These are phyloP conservation scores for Malus sylvestris DNA, from an alignment of 306 rosid species.

Conservation along the genomic window DNA sequence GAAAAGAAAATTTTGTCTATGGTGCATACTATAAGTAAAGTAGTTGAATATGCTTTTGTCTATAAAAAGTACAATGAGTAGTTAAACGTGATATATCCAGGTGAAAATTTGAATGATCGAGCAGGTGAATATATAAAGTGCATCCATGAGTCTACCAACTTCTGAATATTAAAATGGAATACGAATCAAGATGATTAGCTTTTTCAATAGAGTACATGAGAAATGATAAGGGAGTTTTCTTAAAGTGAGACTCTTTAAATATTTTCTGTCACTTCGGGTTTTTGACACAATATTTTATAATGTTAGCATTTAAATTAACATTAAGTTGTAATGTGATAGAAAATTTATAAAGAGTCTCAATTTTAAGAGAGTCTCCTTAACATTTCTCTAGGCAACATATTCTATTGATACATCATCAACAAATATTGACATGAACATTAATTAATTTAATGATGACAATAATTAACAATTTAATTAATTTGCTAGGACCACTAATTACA, in stretches of 20 bases:
- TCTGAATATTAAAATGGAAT: too few relatives aligned
- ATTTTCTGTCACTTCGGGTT: too few relatives aligned
- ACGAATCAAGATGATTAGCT: neutral
- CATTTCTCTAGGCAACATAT: neutral
- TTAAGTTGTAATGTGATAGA: too few relatives aligned
- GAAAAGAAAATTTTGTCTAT: neutral
- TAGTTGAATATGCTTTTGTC: neutral
- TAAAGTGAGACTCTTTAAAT: too few relatives aligned
- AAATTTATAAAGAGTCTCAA: fast-evolving
- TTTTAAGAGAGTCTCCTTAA: too few relatives aligned
- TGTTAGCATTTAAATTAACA: too few relatives aligned
- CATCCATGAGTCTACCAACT: neutral
- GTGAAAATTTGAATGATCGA: neutral
- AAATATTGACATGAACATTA: neutral
- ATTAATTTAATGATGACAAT: neutral
- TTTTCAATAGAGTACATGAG: too few relatives aligned
- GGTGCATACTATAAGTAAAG: neutral
- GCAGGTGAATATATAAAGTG: neutral
- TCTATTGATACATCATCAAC: neutral
- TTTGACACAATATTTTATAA: too few relatives aligned
- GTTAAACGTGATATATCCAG: neutral
- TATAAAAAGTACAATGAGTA: neutral
- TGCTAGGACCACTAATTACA: neutral
- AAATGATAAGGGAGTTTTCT: too few relatives aligned
- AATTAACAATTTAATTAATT: neutral